These are phyloP conservation scores for Pythium scleroteichum DNA, from an alignment of 352 stramenopile genomes.

Conservation along the genomic window DNA sequence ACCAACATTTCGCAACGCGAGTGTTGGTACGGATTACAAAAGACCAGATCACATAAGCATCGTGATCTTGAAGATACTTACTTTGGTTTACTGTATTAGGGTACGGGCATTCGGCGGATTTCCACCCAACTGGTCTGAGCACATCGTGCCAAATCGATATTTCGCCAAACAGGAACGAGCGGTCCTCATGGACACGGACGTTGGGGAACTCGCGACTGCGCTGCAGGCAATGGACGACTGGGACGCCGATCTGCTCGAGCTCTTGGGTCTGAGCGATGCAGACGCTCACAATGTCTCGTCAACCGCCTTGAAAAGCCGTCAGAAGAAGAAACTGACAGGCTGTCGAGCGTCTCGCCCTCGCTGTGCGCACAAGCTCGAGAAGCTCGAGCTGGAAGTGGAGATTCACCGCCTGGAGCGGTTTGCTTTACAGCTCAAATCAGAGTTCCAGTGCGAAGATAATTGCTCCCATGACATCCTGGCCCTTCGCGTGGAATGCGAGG, in stretches of 20 bases:
- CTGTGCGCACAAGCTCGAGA: no score
- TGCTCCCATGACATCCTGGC: not conserved
- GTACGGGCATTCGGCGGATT: no score
- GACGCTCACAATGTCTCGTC: not conserved
- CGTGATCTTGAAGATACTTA: no score
- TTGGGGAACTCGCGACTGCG: constrained; percentile 1
- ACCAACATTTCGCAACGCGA: no score
- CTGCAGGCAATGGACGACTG: constrained; percentile 9
- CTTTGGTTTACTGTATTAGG: no score
- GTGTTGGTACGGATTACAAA: no score
- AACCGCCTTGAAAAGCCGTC: no score
- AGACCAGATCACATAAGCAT: no score
- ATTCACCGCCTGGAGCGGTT: not conserved
- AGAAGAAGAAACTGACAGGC: no score
- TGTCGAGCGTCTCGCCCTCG: no score
- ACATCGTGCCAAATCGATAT: no score
- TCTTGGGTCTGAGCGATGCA: constrained; percentile 4
- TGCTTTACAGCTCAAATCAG: not conserved
- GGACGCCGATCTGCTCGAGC: constrained; percentile 2
- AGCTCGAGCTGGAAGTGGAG: not conserved
- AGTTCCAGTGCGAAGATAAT: not conserved
- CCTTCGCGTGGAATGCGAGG: not conserved
- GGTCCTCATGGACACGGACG: not conserved
- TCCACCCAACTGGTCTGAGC: no score
- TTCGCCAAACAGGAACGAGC: not conserved